A percentile compares a stretch with the other conserved stretches of the same genome.
phyloP scores from a whole-genome alignment of 768 basidiomycete genomes.

The Pilatotrama ljubarskyi region DNA sequence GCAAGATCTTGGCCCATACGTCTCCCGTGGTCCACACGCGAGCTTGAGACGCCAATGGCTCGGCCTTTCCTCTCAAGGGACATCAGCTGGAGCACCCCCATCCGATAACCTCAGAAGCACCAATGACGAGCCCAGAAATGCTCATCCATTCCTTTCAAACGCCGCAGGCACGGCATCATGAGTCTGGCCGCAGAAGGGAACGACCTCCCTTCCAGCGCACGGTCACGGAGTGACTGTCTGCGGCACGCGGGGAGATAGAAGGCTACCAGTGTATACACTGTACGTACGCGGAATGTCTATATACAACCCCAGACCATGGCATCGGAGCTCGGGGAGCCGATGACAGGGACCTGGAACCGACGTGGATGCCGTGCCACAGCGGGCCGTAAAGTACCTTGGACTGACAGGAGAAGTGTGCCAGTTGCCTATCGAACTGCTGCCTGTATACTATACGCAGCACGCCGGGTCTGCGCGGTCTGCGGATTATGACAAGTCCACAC shows the following conservation, averaged over 20 bases:
- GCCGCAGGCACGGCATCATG: not conserved
- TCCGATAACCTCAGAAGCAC: slow-evolving; percentile 5
- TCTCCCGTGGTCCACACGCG: too few species aligned
- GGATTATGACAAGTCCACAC: too few species aligned
- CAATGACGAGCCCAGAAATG: slow-evolving; percentile 7
- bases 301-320: slow-evolving; percentile 2
- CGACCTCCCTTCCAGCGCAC: not conserved
- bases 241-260: not conserved
- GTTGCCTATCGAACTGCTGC: too few species aligned
- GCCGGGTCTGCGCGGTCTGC: too few species aligned
- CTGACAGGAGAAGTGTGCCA: not conserved
- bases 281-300: slow-evolving; percentile 7
- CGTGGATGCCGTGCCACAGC: not conserved
- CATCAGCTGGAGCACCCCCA: not conserved
- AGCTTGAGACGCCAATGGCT: too few species aligned
- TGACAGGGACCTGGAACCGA: slow-evolving; percentile 4
- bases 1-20: too few species aligned
- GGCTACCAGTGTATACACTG: not conserved
- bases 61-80: too few species aligned
- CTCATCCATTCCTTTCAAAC: not conserved
- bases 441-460: too few species aligned
- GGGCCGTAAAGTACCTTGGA: not conserved
- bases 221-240: not conserved
- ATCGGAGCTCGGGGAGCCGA: slow-evolving; percentile 15
- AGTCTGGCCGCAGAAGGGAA: slow-evolving; percentile 2